These are phyloP conservation scores for Pseudoturritis turrita DNA, from an alignment of 345 rosid species.

Conservation along the genomic window DNA sequence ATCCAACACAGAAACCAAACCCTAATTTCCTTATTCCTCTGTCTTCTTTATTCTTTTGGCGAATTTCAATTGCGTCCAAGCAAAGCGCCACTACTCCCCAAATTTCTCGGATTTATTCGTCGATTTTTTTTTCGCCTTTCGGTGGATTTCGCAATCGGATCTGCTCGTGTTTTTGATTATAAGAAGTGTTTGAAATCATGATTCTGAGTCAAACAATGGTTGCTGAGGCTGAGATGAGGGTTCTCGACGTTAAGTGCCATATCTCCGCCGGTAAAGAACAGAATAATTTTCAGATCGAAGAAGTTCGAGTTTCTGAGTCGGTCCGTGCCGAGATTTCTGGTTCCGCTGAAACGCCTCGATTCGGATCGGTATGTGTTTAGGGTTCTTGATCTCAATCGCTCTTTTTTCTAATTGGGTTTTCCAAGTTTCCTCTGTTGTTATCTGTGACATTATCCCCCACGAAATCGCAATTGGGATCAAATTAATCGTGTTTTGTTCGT, in stretches of 20 bases:
- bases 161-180: not conserved
- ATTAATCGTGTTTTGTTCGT: slow-evolving; percentile 1
- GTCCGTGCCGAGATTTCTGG: slow-evolving; percentile 10
- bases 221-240: slow-evolving; percentile 31
- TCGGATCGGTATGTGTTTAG: slow-evolving; percentile 28
- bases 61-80: slow-evolving; percentile 30
- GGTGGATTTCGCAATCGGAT: slow-evolving; percentile 15
- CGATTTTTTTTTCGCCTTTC: not conserved
- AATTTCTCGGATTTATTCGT: not conserved
- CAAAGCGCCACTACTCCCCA: slow-evolving; percentile 8
- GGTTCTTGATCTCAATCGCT: slow-evolving; percentile 8
- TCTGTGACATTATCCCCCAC: not conserved
- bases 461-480: not conserved
- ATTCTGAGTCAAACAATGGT: slow-evolving; percentile 33
- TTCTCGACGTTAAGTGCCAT: slow-evolving; percentile 33
- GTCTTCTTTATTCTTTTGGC: slow-evolving; percentile 21
- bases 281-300: slow-evolving; percentile 22
- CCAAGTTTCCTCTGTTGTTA: not conserved
- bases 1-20: slow-evolving; percentile 28
- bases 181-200: slow-evolving; percentile 1
- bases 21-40: slow-evolving; percentile 5
- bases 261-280: slow-evolving; percentile 20
- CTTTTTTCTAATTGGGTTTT: not conserved
- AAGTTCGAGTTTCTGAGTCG: slow-evolving; percentile 24
- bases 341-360: slow-evolving; percentile 30